Base-by-base conservation (phyloP, 1,284 basidiomycete species). In the Kwoniella shivajii region DNA sequence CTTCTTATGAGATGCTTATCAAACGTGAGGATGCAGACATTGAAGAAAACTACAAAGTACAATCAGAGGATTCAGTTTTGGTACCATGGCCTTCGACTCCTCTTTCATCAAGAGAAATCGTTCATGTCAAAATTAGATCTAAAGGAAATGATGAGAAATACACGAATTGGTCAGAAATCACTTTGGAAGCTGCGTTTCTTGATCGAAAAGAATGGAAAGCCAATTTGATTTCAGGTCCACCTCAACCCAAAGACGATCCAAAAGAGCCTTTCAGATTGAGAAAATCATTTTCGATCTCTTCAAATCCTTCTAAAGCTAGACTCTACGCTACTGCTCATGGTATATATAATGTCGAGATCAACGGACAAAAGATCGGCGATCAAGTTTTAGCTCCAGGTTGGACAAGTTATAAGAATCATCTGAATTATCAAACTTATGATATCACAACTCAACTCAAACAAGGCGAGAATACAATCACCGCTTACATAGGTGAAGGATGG, bases 301-400 rank as follows among this genome's bases (percentile, higher is more conserved):
- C 27, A 14, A 11, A 22, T 20, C 16, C 41, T 10, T 10, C n/a
- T 37, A 36, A 18, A 0, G 68, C 63, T 5, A 45, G 75, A 10
- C 43, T 77, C 0, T 76, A 77, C 58, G 59, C 63, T 9, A 74
- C 75, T 2, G 74, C 75, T 4, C 59, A 57, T 18, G 75, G 75
- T 2, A n/a, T 74, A 14, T 77, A 76, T 63, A 61, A 68, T 30
- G 51, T 63, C 1, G 26, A 54, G 1, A 55, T 76, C 56, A 77
- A 77, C 56, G 75, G 71, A 10, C 37, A 56, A 10, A 44, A 39
- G 3, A 60, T 77, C 9, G 69, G 68, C 26, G 68, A 75, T 41
- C 67, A 76, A 6, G 52, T 69, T 18, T 59, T 77, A 5, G 57
- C 72, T 0, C 75, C 75, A 1, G 75, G 75, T 20, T 76, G 74